A percentile compares a stretch with the other conserved stretches of the same genome.
Conservation (phyloP, 768 basidiomycete species). For the Coprinopsis sp. region DNA sequence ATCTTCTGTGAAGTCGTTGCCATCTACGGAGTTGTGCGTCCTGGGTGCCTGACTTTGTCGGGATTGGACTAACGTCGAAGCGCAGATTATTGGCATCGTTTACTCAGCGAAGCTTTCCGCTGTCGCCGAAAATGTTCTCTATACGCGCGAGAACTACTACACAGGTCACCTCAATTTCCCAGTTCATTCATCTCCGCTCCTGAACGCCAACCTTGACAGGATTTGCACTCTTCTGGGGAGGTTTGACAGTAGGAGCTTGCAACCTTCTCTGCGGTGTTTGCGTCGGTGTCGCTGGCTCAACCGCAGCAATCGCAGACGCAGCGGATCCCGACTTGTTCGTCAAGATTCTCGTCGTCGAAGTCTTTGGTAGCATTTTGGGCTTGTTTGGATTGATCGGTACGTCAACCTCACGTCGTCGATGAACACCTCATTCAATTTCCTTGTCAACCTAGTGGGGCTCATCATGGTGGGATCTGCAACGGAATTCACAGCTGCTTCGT, state of each 20-base stretch:
- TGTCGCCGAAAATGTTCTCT: constrained; percentile 63
- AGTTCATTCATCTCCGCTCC: not conserved
- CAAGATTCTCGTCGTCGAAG: constrained; percentile 95
- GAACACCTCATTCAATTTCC: not conserved
- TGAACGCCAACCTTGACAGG: constrained; percentile 38
- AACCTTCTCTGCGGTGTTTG: constrained; percentile 93
- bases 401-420: constrained; percentile 24
- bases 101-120: constrained; percentile 77
- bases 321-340: constrained; percentile 93
- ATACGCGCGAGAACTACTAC: constrained; percentile 87
- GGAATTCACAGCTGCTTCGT: constrained; percentile 46
- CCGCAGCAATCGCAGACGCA: constrained; percentile 92
- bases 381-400: constrained; percentile 89
- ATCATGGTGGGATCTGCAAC: constrained; percentile 68
- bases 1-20: constrained; percentile 99
- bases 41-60: not conserved
- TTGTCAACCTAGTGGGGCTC: constrained; percentile 58
- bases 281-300: constrained; percentile 93
- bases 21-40: constrained; percentile 89
- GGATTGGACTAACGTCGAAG: constrained; percentile 2
- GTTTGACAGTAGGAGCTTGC: constrained; percentile 88
- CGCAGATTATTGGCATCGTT: constrained; percentile 91
- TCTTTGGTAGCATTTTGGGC: constrained; percentile 87
- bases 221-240: constrained; percentile 95
- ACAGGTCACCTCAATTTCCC: constrained; percentile 49